A percentile compares a stretch with the other conserved stretches of the same genome.
phyloP scores from a whole-genome alignment of 495 filamentous ascomycete genomes.

The Paragyromitra xinjiangensis region DNA sequence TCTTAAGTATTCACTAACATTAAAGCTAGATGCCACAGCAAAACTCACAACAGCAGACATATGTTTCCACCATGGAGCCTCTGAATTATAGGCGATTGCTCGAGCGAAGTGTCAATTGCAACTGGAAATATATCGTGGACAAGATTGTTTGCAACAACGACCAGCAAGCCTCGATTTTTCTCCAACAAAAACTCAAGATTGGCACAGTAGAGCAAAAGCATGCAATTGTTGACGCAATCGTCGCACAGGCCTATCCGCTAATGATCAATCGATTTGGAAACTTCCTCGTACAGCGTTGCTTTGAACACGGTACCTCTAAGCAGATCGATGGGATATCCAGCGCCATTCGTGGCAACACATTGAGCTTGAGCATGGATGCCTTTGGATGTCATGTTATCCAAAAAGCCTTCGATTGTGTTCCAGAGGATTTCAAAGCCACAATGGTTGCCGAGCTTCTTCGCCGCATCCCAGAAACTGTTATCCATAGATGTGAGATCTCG shows the following conservation, averaged over 20 bases:
- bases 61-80: constrained; percentile 87
- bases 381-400: constrained; percentile 99
- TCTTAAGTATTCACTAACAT: neutral
- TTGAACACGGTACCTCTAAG: constrained; percentile 95
- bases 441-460: constrained; percentile 98
- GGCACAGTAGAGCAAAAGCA: constrained; percentile 95
- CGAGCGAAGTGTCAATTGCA: constrained; percentile 94
- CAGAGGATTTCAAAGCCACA: constrained; percentile 95
- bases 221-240: constrained; percentile 95
- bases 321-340: constrained; percentile 95
- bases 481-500: constrained; percentile 74
- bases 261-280: constrained; percentile 99
- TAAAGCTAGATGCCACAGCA: constrained; percentile 37
- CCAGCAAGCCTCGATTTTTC: constrained; percentile 97
- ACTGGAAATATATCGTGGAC: constrained; percentile 99
- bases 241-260: constrained; percentile 90
- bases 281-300: constrained; percentile 97
- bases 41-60: constrained; percentile 68
- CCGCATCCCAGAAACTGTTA: constrained; percentile 95
- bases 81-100: constrained; percentile 95
- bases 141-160: constrained; percentile 99
- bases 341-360: constrained; percentile 91
- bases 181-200: constrained; percentile 98
- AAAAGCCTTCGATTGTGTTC: constrained; percentile 96
- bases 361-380: constrained; percentile 95